phyloP scores from a whole-genome alignment of 768 basidiomycete genomes.

The Roridomyces roridus region DNA sequence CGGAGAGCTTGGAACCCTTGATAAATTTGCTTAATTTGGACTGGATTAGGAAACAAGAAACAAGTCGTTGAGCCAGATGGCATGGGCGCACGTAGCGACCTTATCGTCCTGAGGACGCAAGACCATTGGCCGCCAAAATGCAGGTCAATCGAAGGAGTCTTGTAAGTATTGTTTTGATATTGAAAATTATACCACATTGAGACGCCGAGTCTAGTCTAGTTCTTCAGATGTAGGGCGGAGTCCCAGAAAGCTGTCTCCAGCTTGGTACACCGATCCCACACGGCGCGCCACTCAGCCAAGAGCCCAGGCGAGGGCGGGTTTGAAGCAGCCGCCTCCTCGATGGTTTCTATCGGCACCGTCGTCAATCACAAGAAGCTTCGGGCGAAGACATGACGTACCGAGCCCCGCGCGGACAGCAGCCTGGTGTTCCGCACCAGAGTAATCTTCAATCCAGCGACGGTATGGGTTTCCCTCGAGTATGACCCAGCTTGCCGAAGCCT shows the following conservation, averaged over 20 bases:
- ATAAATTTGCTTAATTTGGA: too few species aligned
- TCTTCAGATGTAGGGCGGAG: constrained; percentile 44
- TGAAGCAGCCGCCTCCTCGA: constrained; percentile 67
- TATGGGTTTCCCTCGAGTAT: constrained; percentile 76
- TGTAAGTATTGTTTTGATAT: too few species aligned
- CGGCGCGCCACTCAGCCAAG: constrained; percentile 67
- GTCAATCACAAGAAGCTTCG: neutral
- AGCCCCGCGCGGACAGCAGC: constrained; percentile 74
- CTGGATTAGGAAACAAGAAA: too few species aligned
- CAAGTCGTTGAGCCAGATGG: too few species aligned
- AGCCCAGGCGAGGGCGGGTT: constrained; percentile 69
- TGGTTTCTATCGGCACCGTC: constrained; percentile 53
- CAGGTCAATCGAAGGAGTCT: too few species aligned
- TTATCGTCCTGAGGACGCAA: too few species aligned
- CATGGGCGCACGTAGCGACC: too few species aligned
- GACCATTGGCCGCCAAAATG: too few species aligned
- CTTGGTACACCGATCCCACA: constrained; percentile 78
- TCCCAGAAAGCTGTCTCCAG: constrained; percentile 93
- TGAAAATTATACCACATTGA: too few species aligned
- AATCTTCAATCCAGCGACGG: constrained; percentile 78
- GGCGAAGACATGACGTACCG: constrained; percentile 50
- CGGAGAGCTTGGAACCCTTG: too few species aligned
- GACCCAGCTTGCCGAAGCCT: constrained; percentile 67
- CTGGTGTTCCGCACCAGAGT: constrained; percentile 75
- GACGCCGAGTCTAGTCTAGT: neutral